phyloP scores from a whole-genome alignment of 331 rosid genomes.

The Acacia concinna region DNA sequence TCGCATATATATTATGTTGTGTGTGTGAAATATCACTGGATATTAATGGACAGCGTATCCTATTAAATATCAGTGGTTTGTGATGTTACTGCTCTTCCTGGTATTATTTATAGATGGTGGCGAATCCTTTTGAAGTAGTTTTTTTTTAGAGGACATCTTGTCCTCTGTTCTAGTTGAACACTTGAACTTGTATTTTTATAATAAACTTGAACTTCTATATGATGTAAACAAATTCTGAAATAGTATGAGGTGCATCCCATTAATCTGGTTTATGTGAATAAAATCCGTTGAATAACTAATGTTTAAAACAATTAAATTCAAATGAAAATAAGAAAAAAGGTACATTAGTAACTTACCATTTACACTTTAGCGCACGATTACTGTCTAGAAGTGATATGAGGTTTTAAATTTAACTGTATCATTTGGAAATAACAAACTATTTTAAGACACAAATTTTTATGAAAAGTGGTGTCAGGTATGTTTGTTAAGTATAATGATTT shows the following conservation, averaged over 20 bases:
- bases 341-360: neutral
- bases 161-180: neutral
- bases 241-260: neutral
- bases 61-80: neutral
- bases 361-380: neutral
- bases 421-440: constrained; percentile 15
- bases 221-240: neutral
- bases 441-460: constrained; percentile 6
- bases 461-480: constrained; percentile 15
- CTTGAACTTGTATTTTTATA: neutral
- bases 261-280: constrained; percentile 5
- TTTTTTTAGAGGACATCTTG: neutral
- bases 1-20: constrained; percentile 1
- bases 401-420: neutral
- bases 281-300: neutral
- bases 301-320: neutral
- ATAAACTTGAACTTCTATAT: neutral
- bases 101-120: neutral
- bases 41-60: neutral
- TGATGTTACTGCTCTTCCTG: constrained; percentile 5
- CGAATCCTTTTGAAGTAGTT: neutral
- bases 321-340: neutral
- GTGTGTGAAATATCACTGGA: neutral
- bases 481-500: constrained; percentile 13
- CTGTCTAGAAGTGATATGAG: constrained; percentile 10